phyloP scores from a whole-genome alignment of 148 eudicot species.

The Silene conica region DNA sequence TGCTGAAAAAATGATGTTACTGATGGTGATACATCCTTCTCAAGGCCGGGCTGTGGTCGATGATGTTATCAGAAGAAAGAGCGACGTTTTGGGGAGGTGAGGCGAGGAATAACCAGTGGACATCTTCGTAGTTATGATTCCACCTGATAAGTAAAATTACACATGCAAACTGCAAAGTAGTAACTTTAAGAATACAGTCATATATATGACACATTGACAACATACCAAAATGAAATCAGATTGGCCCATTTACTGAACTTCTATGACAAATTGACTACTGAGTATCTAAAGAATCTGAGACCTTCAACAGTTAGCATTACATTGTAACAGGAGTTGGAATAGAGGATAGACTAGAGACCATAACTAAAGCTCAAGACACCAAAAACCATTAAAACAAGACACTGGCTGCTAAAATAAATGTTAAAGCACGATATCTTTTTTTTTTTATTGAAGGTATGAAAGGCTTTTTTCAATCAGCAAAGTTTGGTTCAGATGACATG shows the following conservation, averaged over 20 bases:
- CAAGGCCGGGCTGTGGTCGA: neutral
- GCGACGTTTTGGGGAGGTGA: neutral
- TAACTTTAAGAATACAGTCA: neutral
- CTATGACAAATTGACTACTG: neutral
- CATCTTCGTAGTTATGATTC: neutral
- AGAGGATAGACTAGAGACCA: too few relatives aligned
- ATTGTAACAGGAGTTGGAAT: too few relatives aligned
- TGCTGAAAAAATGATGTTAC: slow-evolving; percentile 6
- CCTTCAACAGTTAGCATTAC: too few relatives aligned
- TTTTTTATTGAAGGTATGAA: too few relatives aligned
- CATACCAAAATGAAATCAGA: neutral
- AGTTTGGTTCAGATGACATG: too few relatives aligned
- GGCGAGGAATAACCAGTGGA: neutral
- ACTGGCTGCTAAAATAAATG: neutral
- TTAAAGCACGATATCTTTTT: too few relatives aligned
- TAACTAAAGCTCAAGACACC: neutral
- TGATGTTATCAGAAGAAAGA: slow-evolving; percentile 2
- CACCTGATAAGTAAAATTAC: neutral
- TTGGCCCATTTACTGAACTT: too few relatives aligned
- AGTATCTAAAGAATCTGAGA: too few relatives aligned
- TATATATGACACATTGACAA: neutral
- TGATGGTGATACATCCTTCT: slow-evolving; percentile 2
- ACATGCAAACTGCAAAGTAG: neutral
- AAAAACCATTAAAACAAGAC: neutral
- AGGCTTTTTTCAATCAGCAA: too few relatives aligned